A percentile compares a stretch with the other conserved stretches of the same genome.
phyloP scores from a whole-genome alignment of 2,329 filamentous ascomycete species.

The Pyrenophora graminea region DNA sequence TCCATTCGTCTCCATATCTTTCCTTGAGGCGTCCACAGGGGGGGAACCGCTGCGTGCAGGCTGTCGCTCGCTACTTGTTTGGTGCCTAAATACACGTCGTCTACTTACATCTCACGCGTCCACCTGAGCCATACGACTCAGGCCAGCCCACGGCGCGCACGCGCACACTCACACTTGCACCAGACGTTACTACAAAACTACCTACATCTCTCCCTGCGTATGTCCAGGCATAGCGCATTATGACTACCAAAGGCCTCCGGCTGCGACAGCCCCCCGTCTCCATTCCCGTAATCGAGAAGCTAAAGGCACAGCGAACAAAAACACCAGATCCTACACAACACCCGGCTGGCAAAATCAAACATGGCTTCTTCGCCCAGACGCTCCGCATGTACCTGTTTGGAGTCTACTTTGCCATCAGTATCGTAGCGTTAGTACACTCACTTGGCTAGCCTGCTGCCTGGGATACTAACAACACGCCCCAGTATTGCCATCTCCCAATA shows the following conservation, averaged over 20 bases:
- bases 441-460: slow-evolving; percentile 14
- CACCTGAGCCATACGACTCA: slow-evolving; percentile 16
- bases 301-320: slow-evolving; percentile 14
- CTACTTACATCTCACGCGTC: slow-evolving; percentile 13
- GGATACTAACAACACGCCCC: slow-evolving; percentile 30
- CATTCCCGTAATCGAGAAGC: slow-evolving; percentile 23
- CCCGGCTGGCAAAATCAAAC: slow-evolving; percentile 47
- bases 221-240: slow-evolving; percentile 18
- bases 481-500: slow-evolving; percentile 68
- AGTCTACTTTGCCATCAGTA: slow-evolving; percentile 52
- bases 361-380: slow-evolving; percentile 49
- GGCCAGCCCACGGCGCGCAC: slow-evolving; percentile 10
- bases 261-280: slow-evolving; percentile 39
- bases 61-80: slow-evolving; percentile 10
- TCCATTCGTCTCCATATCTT: neutral
- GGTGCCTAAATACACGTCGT: slow-evolving; percentile 1
- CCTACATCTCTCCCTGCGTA: slow-evolving; percentile 1
- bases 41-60: slow-evolving; percentile 7
- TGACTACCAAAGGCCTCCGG: slow-evolving; percentile 37
- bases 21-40: neutral
- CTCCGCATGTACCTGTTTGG: slow-evolving; percentile 52
- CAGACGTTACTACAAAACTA: slow-evolving; percentile 8
- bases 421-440: slow-evolving; percentile 43
- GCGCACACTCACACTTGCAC: slow-evolving; percentile 11
- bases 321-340: slow-evolving; percentile 22